Evolutionary conservation across 345 rosid genomes (phyloP).

Genomic region (Linum usitatissimum): DNA sequence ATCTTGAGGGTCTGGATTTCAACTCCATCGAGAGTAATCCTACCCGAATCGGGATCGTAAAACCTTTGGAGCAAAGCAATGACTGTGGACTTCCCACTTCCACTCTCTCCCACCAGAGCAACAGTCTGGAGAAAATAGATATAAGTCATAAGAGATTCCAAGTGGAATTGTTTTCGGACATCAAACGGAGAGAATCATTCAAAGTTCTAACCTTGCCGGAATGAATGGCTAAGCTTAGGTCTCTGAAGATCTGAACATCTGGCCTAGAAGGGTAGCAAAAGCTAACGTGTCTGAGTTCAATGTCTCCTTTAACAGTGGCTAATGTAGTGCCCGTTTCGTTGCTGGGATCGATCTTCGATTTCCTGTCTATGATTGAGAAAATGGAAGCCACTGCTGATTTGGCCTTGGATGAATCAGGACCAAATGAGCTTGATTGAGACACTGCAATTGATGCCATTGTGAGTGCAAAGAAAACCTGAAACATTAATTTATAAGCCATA

Average conservation of each 20-base stretch:
- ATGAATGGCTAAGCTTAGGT: conserved; percentile 26
- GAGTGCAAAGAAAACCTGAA: conserved; percentile 36
- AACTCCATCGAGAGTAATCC: not conserved
- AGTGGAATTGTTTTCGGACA: too few species aligned
- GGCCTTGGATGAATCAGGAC: conserved; percentile 28
- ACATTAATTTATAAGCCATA: not conserved
- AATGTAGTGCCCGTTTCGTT: conserved; percentile 23
- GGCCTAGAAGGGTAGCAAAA: conserved; percentile 35
- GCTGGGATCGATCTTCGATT: conserved; percentile 27
- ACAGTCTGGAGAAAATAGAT: not conserved
- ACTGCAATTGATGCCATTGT: conserved; percentile 25
- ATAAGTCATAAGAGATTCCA: not conserved
- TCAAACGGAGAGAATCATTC: not conserved
- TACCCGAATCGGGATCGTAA: not conserved
- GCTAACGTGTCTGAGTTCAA: conserved; percentile 24
- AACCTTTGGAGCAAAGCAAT: not conserved
- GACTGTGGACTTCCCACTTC: not conserved
- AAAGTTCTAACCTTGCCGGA: conserved; percentile 31
- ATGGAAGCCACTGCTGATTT: conserved; percentile 31
- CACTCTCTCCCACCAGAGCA: not conserved
- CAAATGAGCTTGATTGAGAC: conserved; percentile 26
- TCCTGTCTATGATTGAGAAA: conserved; percentile 30
- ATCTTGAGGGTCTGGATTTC: not conserved
- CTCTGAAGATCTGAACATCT: conserved; percentile 31
- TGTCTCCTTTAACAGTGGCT: conserved; percentile 27